Conservation (phyloP, 2,329 filamentous ascomycete genomes). For the Xylaria hypoxylon region DNA sequence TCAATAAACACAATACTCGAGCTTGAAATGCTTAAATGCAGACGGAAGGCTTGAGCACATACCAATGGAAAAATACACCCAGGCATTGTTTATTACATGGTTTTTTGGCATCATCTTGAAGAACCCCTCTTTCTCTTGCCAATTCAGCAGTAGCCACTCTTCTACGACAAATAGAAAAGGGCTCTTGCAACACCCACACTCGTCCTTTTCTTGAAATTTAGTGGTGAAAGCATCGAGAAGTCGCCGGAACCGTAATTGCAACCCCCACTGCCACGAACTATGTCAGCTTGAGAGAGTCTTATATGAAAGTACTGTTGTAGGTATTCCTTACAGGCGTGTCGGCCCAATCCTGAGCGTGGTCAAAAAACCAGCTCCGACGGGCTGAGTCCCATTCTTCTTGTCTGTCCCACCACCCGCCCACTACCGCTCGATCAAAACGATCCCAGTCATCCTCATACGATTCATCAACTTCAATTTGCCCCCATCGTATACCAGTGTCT, state of each 20-base stretch:
- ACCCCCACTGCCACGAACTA: not conserved
- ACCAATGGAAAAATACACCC: constrained; percentile 11
- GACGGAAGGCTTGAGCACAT: not conserved
- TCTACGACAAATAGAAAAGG: not conserved
- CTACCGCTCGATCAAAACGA: not conserved
- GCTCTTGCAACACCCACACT: not conserved
- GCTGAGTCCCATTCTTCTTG: too few relatives aligned
- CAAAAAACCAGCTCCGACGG: not conserved
- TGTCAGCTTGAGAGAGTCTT: not conserved
- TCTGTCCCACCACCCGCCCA: not conserved
- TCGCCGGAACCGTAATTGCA: not conserved
- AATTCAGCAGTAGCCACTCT: not conserved
- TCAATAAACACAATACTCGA: not conserved
- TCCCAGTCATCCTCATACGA: not conserved
- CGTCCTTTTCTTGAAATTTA: not conserved
- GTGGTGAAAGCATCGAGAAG: not conserved
- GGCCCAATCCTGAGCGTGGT: not conserved
- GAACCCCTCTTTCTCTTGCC: not conserved
- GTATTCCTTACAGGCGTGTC: not conserved
- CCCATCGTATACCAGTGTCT: too few relatives aligned
- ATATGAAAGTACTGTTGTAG: not conserved
- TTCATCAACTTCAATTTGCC: not conserved
- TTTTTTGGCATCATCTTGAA: not conserved
- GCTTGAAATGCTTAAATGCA: not conserved
- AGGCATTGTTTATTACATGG: not conserved